Evolutionary conservation across 2,329 filamentous ascomycete species (phyloP), one percentile per base, ranked within the genome.

Genomic region (Penicillium hesseltinei): DNA sequence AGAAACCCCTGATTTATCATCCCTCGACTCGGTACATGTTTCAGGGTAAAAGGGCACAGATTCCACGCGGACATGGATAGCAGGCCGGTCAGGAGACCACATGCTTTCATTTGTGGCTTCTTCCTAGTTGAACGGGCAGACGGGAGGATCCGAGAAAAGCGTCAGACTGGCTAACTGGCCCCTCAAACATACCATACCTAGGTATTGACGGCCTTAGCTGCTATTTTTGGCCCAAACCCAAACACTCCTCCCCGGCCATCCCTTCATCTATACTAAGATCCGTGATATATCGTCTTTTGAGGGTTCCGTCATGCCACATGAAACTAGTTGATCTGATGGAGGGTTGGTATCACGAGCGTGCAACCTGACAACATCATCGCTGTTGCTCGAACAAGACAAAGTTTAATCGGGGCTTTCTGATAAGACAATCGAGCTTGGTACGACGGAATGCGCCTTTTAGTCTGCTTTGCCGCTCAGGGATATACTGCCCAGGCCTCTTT

Each of bases 31-130:
- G 5, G 21, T 19, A 33, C 27, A 10, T 44, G 39, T 33, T 51
- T 35, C 38, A 51, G 49, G 15, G 29, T 25, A 39, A 6, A 44
- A 44, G 13, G 29, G 4, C 1, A 15, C 35, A 40, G 25, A 40
- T 51, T 15, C 5, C 38, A 51, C 19, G 27, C 19, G 27, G 49
- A 35, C 49, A 51, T 33, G 29, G 38, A 33, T 23, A 33, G n/a
- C n/a, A n/a, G 42, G 39, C 44, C 29, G 53, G 62, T 65, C 62
- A 66, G 64, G 57, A 65, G 64, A 62, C 64, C 56, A 47, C 51
- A 51, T 56, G 39, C 56, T 59, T 51, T 61, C 50, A 62, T 65
- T 65, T 61, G 59, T 59, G 21, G 19, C 38, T 33, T 49, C 23
- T 38, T 50, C 48, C 35, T 13, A 50, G 33, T 31, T 42, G 38